Conservation (phyloP, 768 basidiomycete genomes). For the Sistotremastrum niveocremeum region DNA sequence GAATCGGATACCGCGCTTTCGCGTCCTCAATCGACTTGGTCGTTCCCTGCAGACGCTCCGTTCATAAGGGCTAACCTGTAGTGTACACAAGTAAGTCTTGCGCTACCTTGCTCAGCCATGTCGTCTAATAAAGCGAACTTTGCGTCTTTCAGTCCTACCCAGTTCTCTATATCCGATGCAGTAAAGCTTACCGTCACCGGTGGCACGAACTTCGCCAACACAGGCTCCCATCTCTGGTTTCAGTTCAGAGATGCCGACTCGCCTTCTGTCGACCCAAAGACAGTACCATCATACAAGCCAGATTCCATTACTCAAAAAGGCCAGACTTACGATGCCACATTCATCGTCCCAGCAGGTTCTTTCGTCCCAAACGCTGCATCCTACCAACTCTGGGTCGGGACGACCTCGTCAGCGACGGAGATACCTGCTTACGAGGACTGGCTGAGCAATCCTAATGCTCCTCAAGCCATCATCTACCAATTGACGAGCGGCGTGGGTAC, state of each 20-base stretch:
- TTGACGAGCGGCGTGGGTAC: not conserved
- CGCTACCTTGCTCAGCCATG: too few species aligned
- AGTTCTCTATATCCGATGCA: too few species aligned
- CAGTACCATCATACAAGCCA: not conserved
- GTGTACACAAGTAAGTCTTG: too few species aligned
- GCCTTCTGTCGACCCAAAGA: not conserved
- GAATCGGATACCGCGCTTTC: too few species aligned
- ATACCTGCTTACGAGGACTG: not conserved
- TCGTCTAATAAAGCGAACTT: too few species aligned
- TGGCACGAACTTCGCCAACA: too few species aligned
- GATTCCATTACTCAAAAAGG: not conserved
- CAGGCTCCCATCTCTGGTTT: not conserved
- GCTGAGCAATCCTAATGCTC: not conserved
- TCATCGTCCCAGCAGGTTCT: not conserved
- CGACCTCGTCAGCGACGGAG: not conserved
- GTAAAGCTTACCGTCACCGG: too few species aligned
- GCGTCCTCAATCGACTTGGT: too few species aligned
- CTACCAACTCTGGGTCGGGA: not conserved
- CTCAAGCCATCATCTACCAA: not conserved
- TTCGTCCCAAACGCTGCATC: not conserved
- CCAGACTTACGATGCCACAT: not conserved
- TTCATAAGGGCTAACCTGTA: too few species aligned
- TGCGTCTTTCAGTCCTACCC: too few species aligned
- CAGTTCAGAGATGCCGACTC: not conserved
- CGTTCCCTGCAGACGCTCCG: too few species aligned